phyloP scores from a whole-genome alignment of 192 early-diverging fungal species.

The Gigaspora rosea region DNA sequence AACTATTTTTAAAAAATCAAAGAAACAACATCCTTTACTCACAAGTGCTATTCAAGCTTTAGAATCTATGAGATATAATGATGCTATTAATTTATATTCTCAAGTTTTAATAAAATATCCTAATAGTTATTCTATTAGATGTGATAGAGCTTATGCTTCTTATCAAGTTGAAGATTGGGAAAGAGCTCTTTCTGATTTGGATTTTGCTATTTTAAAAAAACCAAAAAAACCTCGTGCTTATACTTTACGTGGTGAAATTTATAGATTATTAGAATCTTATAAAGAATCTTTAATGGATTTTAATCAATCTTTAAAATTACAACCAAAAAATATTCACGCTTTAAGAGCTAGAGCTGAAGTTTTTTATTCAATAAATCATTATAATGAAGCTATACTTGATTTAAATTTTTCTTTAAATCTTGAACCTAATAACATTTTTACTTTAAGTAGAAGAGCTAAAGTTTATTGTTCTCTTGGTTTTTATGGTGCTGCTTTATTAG shows the following conservation, averaged over 20 bases:
- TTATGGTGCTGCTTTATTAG: too few species aligned
- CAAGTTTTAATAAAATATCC: slow-evolving; percentile 18
- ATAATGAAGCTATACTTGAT: slow-evolving; percentile 12
- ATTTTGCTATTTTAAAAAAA: background rate
- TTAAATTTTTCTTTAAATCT: background rate
- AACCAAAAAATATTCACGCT: slow-evolving; percentile 5
- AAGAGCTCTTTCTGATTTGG: slow-evolving; percentile 10
- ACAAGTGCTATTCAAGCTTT: background rate
- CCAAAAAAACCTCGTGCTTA: slow-evolving; percentile 23
- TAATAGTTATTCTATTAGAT: slow-evolving; percentile 17
- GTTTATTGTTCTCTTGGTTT: too few species aligned
- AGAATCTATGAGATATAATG: background rate
- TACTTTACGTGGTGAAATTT: slow-evolving; percentile 9
- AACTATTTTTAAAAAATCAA: background rate
- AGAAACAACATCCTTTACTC: background rate
- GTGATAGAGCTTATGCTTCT: slow-evolving; percentile 31
- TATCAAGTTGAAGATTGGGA: background rate
- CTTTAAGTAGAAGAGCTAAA: too few species aligned
- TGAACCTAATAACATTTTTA: background rate
- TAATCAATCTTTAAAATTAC: slow-evolving; percentile 7
- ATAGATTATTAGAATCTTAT: background rate
- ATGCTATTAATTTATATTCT: slow-evolving; percentile 7
- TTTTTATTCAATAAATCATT: background rate
- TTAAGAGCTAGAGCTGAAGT: slow-evolving; percentile 11
- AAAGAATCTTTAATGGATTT: slow-evolving; percentile 14